A percentile compares a stretch with the other conserved stretches of the same genome.
Conservation (phyloP, 768 basidiomycete species). For the Termitomyces sp. region DNA sequence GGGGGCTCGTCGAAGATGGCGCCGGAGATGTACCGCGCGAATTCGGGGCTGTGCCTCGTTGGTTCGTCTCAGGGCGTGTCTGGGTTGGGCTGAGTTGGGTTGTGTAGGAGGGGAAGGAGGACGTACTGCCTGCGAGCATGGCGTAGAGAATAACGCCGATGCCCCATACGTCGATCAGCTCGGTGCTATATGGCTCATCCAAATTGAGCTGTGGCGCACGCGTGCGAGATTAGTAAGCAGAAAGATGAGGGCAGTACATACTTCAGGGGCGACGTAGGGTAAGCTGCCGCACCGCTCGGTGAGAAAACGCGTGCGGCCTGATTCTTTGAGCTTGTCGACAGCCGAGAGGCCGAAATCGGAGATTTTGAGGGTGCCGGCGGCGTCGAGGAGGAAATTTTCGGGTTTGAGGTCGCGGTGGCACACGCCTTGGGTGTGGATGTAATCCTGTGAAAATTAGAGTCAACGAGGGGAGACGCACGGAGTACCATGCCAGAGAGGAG, state of each 20-base stretch:
- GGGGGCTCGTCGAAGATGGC: slow-evolving; percentile 68
- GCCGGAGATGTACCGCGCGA: no score
- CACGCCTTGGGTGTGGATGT: slow-evolving; percentile 85
- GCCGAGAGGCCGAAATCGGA: slow-evolving; percentile 94
- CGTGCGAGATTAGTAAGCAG: neutral
- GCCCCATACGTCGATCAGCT: no score
- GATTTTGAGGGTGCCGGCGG: slow-evolving; percentile 82
- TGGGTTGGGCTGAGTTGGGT: slow-evolving; percentile 21
- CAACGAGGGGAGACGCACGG: neutral
- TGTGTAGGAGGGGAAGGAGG: neutral
- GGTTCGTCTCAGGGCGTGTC: no score
- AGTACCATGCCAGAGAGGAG: slow-evolving; percentile 74
- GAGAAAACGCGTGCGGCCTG: slow-evolving; percentile 71
- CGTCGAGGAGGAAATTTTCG: slow-evolving; percentile 87
- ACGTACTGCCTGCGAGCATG: no score
- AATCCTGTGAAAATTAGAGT: slow-evolving; percentile 42
- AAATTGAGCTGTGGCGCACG: no score
- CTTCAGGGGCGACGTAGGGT: no score
- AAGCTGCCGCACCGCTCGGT: no score
- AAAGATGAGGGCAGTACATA: neutral
- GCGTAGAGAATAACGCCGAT: no score
- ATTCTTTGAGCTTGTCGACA: slow-evolving; percentile 80
- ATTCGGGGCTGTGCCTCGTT: no score
- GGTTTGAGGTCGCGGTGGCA: slow-evolving; percentile 97
- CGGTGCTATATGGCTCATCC: slow-evolving; percentile 71